Percentiles rank a stretch among this genome's conserved stretches.
phyloP scores from a whole-genome alignment of 2,329 filamentous ascomycete species.

The Clathrospora elynae region DNA sequence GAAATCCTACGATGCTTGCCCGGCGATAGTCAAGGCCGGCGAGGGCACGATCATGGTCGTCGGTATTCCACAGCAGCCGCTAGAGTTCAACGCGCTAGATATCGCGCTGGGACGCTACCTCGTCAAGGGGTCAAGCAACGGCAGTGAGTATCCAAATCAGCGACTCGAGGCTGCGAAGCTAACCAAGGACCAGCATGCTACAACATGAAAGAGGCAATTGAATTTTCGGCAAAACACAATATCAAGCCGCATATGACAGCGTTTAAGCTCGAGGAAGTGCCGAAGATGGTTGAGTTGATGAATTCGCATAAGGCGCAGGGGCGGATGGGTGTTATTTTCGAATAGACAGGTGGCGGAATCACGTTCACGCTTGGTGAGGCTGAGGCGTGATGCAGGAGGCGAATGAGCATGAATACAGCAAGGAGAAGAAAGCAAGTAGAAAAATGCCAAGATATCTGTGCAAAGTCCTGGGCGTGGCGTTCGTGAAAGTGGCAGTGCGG shows the following conservation, averaged over 20 bases:
- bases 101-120: conserved; percentile 36
- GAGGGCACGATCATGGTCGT: conserved; percentile 43
- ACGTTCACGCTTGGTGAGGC: no score
- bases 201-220: conserved; percentile 43
- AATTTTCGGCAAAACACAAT: conserved; percentile 43
- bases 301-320: conserved; percentile 38
- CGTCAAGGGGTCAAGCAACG: conserved; percentile 42
- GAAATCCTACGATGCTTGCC: conserved; percentile 42
- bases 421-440: neutral
- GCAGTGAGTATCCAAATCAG: conserved; percentile 30
- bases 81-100: conserved; percentile 41
- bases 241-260: conserved; percentile 39
- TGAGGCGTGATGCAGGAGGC: no score
- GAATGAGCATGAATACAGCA: no score
- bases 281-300: conserved; percentile 46
- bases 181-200: conserved; percentile 48
- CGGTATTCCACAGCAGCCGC: conserved; percentile 39
- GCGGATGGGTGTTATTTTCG: conserved; percentile 41
- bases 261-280: conserved; percentile 40
- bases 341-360: no score
- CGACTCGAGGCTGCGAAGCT: conserved; percentile 33
- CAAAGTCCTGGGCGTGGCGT: neutral
- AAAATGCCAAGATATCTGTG: neutral
- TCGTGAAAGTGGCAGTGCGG: neutral
- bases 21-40: conserved; percentile 37